phyloP scores from a whole-genome alignment of 176 grass and related monocot genomes.

The Pharus latifolius region DNA sequence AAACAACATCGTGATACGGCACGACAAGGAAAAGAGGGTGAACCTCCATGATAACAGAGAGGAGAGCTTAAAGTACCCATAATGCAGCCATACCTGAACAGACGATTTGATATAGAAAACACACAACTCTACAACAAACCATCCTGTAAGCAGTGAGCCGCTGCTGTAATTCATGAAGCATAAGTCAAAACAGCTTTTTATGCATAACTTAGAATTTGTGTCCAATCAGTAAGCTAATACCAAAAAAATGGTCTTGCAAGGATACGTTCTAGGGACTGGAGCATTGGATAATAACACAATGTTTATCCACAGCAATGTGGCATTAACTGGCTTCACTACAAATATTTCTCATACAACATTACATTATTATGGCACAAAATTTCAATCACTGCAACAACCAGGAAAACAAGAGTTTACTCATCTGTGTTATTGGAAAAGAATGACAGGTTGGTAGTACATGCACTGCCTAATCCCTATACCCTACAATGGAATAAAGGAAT shows the following conservation, averaged over 20 bases:
- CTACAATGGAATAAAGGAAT: too few species aligned
- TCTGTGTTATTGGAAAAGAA: not conserved
- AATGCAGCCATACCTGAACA: not conserved
- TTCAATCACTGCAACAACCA: not conserved
- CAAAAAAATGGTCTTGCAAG: not conserved
- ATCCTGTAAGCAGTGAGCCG: too few species aligned
- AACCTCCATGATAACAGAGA: not conserved
- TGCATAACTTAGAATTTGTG: not conserved
- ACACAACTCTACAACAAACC: not conserved
- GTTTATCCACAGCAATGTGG: not conserved
- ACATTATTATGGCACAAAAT: not conserved
- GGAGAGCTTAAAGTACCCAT: not conserved
- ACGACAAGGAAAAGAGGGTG: not conserved
- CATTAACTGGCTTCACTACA: not conserved
- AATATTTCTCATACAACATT: not conserved
- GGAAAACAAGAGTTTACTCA: not conserved
- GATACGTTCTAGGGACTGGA: not conserved
- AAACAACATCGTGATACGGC: not conserved
- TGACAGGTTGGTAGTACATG: not conserved
- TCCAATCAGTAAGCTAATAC: not conserved
- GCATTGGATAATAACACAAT: not conserved
- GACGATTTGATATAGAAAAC: not conserved
- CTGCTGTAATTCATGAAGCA: not conserved
- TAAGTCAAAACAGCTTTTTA: not conserved
- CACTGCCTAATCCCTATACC: too few species aligned